phyloP scores from a whole-genome alignment of 2,329 filamentous ascomycete genomes.

The Xylaria multiplex region DNA sequence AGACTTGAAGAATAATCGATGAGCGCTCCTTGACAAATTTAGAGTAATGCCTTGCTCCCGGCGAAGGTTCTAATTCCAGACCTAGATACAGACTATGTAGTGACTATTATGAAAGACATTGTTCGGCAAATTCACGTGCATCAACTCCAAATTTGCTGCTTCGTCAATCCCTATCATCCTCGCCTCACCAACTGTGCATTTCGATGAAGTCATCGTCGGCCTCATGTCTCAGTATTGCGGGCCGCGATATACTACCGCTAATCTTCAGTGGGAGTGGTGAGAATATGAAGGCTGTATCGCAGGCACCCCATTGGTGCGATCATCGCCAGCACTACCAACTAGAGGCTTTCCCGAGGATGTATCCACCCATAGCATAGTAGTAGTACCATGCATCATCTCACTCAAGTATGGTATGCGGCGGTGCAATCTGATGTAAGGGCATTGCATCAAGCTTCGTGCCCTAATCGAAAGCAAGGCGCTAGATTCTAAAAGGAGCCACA shows the following conservation, averaged over 20 bases:
- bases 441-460: constrained; percentile 18
- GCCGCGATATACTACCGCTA: constrained; percentile 2
- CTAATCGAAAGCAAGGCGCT: neutral
- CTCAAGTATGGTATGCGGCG: constrained; percentile 23
- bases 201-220: constrained; percentile 18
- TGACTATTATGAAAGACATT: neutral
- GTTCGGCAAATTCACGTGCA: neutral
- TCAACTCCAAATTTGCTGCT: neutral
- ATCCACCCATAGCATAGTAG: constrained; percentile 8
- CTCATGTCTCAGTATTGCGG: constrained; percentile 3
- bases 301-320: constrained; percentile 20
- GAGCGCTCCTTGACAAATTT: neutral
- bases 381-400: constrained; percentile 23
- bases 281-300: neutral
- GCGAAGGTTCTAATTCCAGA: neutral
- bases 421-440: constrained; percentile 28
- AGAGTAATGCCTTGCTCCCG: neutral
- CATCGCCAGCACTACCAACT: constrained; percentile 4
- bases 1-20: neutral
- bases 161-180: neutral
- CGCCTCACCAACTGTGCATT: neutral
- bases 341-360: constrained; percentile 19
- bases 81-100: neutral
- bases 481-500: constrained; percentile 3
- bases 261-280: constrained; percentile 11